Percentiles rank a stretch among this genome's conserved stretches.
Evolutionary conservation across 164 flowering plant species (phyloP).

Genomic region (Stephania japonica): DNA sequence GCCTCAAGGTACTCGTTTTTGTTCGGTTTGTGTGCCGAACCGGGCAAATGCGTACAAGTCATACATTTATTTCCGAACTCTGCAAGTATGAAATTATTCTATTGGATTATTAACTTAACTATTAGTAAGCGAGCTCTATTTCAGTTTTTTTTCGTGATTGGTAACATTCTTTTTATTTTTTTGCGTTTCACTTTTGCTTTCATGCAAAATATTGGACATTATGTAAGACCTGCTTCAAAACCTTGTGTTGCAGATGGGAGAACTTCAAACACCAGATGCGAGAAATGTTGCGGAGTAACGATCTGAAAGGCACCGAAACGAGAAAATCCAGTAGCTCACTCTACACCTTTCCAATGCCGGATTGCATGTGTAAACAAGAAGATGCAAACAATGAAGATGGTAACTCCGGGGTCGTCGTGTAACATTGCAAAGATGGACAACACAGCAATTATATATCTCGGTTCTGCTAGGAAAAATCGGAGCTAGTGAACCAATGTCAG

Average conservation of each 20-base stretch:
- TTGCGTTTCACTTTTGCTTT: neutral
- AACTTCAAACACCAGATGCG: conserved; percentile 57
- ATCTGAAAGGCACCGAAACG: conserved; percentile 61
- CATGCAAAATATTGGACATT: neutral
- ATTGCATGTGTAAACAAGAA: conserved; percentile 75
- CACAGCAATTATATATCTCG: neutral
- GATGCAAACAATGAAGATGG: conserved; percentile 13
- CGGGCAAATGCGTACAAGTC: neutral
- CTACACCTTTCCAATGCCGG: conserved; percentile 92
- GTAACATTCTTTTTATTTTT: neutral
- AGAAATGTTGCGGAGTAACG: conserved; percentile 82
- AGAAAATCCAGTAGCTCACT: conserved; percentile 65
- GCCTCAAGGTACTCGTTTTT: neutral
- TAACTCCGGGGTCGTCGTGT: conserved; percentile 6
- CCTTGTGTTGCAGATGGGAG: conserved; percentile 55
- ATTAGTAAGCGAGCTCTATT: neutral
- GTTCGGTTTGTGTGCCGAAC: neutral
- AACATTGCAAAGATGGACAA: neutral
- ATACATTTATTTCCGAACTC: neutral
- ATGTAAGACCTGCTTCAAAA: neutral
- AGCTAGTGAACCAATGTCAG: neutral
- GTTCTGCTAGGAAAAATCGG: neutral
- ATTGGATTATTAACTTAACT: neutral
- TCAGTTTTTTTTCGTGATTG: neutral
- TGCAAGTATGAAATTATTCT: neutral